A percentile compares a stretch with the other conserved stretches of the same genome.
Evolutionary conservation across 164 flowering plant genomes (phyloP).

Genomic region (Sedum album): DNA sequence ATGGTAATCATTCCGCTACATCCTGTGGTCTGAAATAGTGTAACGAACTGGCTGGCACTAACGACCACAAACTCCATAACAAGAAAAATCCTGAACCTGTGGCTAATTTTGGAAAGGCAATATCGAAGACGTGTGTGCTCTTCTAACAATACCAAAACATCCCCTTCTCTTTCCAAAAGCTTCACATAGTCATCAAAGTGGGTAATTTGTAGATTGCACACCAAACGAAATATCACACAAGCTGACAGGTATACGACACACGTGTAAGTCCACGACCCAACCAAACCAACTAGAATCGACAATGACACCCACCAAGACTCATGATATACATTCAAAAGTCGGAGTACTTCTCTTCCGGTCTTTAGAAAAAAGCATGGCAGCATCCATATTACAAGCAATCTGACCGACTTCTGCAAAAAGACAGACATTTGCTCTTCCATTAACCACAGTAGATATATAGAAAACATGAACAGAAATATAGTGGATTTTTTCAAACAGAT

Average conservation of each 20-base stretch:
- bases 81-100: conserved; percentile 79
- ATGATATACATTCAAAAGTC: conserved; percentile 36
- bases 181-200: conserved; percentile 79
- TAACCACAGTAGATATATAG: neutral
- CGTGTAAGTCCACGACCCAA: conserved; percentile 69
- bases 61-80: conserved; percentile 60
- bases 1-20: conserved; percentile 43
- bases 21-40: conserved; percentile 63
- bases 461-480: neutral
- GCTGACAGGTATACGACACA: conserved; percentile 56
- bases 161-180: conserved; percentile 59
- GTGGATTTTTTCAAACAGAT: neutral
- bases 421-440: conserved; percentile 5
- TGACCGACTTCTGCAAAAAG: conserved; percentile 41
- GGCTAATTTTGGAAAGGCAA: conserved; percentile 86
- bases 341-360: conserved; percentile 46
- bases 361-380: conserved; percentile 61
- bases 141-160: conserved; percentile 40
- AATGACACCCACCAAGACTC: conserved; percentile 55
- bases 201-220: conserved; percentile 81
- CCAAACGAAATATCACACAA: conserved; percentile 60
- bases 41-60: conserved; percentile 56
- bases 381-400: conserved; percentile 46
- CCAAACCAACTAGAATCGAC: conserved; percentile 33
- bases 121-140: conserved; percentile 63